These are phyloP conservation scores for Penicillium sp. DNA, from an alignment of 2,329 filamentous ascomycete species.

Conservation along the genomic window DNA sequence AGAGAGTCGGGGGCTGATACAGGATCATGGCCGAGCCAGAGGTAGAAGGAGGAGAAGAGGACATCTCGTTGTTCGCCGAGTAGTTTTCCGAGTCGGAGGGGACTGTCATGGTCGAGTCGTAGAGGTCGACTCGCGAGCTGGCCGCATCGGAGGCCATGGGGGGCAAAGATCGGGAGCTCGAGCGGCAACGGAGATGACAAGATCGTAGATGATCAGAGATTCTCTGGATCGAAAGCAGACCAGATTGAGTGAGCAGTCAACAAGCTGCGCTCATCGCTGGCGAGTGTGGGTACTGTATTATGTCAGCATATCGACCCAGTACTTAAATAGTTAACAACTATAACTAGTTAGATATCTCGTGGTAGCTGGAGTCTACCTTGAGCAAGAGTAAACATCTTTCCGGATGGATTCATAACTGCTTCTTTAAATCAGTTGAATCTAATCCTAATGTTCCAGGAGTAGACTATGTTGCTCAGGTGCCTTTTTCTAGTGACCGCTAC, in stretches of 20 bases:
- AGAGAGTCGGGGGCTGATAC: slow-evolving; percentile 83
- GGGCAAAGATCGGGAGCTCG: slow-evolving; percentile 6
- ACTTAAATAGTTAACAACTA: too few species aligned
- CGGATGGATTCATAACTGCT: too few species aligned
- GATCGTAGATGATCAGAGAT: neutral
- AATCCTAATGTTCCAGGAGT: neutral
- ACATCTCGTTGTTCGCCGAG: slow-evolving; percentile 39
- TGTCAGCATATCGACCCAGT: slow-evolving; percentile 2
- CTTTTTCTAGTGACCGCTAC: neutral
- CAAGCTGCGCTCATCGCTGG: slow-evolving; percentile 3
- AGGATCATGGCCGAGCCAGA: slow-evolving; percentile 49
- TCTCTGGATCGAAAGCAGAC: neutral
- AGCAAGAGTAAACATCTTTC: neutral
- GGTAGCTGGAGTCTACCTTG: too few species aligned
- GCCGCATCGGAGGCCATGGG: slow-evolving; percentile 34
- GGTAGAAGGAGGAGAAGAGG: slow-evolving; percentile 33
- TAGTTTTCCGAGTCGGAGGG: slow-evolving; percentile 49
- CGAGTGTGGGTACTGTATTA: slow-evolving; percentile 6
- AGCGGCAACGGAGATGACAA: neutral
- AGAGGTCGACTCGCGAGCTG: slow-evolving; percentile 36
- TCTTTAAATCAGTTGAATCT: neutral
- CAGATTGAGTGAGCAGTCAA: neutral
- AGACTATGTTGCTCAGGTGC: neutral
- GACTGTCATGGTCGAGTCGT: slow-evolving; percentile 43
- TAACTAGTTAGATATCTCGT: too few species aligned